Base-by-base conservation (phyloP, 306 rosid species). In the Sindora glabra region DNA sequence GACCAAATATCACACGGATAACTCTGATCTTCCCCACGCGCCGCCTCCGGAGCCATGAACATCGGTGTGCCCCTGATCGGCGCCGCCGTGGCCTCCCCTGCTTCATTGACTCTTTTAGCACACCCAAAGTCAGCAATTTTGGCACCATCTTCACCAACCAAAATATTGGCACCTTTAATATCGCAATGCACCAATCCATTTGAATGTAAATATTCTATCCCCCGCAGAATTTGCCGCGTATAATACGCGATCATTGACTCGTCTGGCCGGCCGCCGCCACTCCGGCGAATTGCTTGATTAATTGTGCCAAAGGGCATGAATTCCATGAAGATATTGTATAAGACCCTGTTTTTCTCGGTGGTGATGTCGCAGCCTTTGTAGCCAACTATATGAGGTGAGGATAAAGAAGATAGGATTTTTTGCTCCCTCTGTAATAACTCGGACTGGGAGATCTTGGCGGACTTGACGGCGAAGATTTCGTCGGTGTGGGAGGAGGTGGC, bases 21-120 rank as follows among this genome's bases (percentile, higher is more conserved):
- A 17, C 84, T 81, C 76, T 94, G 99, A 24, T 78, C 85, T 24
- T 80, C 89, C 18, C 95, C 94, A 10, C 95, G 94, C 52, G 84
- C 94, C 64, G 66, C 94, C 81, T 94, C 99, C 4, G 99, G 97
- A 0, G 95, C 88, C 97, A 89, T 86, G 27, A 78, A 94, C 86
- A 82, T 68, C 11, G 99, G 99, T 2, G 99, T 89, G 29, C 97
- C 96, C 0, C 83, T 46, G 12, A 79, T 76, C 11, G 52, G 59
- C 10, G 14, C 16, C 2, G 18, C 45, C 11, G 47, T 4, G 8
- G 8, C 52, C 40, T 25, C 63, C 2, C 27, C 60, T 3, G 33
- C 52, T 8, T 73, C 59, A 2, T 0, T 2, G 5, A 34, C 77
- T 68, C 75, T 61, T 70, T 71, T 89, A 2, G 97, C 81, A 62